These are phyloP conservation scores for Breynia disticha DNA, from an alignment of 441 rosid species.

Conservation along the genomic window DNA sequence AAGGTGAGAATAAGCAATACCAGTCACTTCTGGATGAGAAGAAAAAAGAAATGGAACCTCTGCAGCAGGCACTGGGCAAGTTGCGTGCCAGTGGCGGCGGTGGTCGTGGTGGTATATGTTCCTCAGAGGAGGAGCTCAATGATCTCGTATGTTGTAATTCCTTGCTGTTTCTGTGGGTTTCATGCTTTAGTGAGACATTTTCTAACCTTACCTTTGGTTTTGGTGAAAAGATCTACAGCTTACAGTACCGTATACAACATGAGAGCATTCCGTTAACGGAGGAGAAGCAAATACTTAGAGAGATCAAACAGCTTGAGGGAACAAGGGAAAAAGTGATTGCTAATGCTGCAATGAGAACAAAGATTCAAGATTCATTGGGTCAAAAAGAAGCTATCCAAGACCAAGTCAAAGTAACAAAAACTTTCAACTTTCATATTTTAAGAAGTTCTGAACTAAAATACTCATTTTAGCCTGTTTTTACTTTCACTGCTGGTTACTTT, in stretches of 20 bases:
- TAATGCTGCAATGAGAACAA: constrained; percentile 65
- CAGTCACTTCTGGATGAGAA: constrained; percentile 51
- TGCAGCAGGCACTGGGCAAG: constrained; percentile 90
- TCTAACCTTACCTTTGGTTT: constrained; percentile 14
- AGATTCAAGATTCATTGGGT: constrained; percentile 86
- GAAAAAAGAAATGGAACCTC: constrained; percentile 71
- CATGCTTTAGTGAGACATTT: background rate
- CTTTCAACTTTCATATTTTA: background rate
- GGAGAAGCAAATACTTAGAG: constrained; percentile 90
- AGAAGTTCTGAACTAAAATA: background rate
- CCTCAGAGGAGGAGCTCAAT: constrained; percentile 89
- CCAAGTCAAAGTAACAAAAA: constrained; percentile 80
- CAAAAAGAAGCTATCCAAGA: constrained; percentile 77
- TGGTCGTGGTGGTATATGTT: constrained; percentile 64
- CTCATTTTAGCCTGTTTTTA: background rate
- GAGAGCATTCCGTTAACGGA: constrained; percentile 80
- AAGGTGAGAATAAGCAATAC: constrained; percentile 49
- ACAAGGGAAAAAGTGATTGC: constrained; percentile 89
- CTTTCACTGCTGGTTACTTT: background rate
- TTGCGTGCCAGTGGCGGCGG: constrained; percentile 39
- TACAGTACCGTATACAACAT: constrained; percentile 77
- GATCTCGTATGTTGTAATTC: constrained; percentile 39
- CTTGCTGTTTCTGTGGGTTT: constrained; percentile 3
- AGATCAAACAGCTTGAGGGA: constrained; percentile 84
- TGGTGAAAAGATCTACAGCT: constrained; percentile 59